Evolutionary conservation across 352 stramenopile genomes (phyloP), one percentile per base, ranked within the genome.

Genomic region (Phytophthora sojae): DNA sequence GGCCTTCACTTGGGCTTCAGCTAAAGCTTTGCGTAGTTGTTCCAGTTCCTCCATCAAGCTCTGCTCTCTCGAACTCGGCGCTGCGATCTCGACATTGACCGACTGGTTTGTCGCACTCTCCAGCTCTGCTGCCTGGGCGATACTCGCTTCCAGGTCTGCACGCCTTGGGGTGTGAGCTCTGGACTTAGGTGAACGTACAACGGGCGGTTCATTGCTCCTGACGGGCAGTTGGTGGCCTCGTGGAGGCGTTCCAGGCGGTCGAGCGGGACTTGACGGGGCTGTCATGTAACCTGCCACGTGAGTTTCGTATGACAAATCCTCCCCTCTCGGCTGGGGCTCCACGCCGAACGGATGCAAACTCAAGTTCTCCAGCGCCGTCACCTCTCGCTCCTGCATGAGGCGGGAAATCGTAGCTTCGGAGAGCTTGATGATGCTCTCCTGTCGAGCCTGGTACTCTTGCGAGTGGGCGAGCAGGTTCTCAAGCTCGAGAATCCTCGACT

Each of bases 391-490:
- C 68, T 90, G 82, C 23, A 93, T 80, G 4, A 93, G 77, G 0
- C 82, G 71, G 0, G 83, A 93, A 11, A 91, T 91, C 0, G 83
- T 91, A 2, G 74, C 51, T 62, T 93, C 83, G 0, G 85, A 90
- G 0, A 91, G 69, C 50, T 89, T 84, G 57, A 93, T 86, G 35
- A 91, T 81, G 42, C 64, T 85, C 49, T 89, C 83, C 57, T 93
- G 85, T 42, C 83, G 79, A 26, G 66, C 61, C 60, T 93, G 83
- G 30, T 86, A 90, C 58, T 87, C 79, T 8, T 89, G 74, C 0
- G 83, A 81, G 51, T 91, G 83, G 14, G 86, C 75, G 6, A 93
- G 57, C 25, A 91, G 35, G 8, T 75, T 71, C 51, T 91, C 82
- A 0, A 93, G 75, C 61, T 93, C 83, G 17, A 83, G 75, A 56